Conservation (phyloP, 2,329 filamentous ascomycete genomes). For the Pestalotiopsis sp. region DNA sequence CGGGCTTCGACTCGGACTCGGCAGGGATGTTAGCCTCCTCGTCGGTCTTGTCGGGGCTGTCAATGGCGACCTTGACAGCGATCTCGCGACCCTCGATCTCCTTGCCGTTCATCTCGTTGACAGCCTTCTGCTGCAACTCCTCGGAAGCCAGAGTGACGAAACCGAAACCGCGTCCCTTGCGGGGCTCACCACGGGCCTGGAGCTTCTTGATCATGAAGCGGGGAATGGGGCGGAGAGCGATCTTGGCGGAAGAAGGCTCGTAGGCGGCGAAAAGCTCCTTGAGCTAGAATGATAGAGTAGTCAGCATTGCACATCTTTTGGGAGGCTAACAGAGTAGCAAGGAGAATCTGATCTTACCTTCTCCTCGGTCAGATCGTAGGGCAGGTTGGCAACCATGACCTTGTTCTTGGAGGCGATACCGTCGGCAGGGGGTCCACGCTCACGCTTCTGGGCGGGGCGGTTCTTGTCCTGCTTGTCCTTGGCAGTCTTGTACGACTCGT, state of each 20-base stretch:
- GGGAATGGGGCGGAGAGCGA: conserved; percentile 95
- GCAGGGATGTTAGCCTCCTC: conserved; percentile 73
- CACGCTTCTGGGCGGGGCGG: conserved; percentile 62
- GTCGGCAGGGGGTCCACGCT: conserved; percentile 96
- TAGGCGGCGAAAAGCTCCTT: conserved; percentile 96
- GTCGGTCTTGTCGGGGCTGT: conserved; percentile 94
- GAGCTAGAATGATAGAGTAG: conserved; percentile 61
- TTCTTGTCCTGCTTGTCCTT: conserved; percentile 36
- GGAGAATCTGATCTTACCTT: conserved; percentile 63
- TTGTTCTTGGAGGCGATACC: conserved; percentile 99
- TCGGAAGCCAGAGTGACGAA: conserved; percentile 96
- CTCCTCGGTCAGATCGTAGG: conserved; percentile 96
- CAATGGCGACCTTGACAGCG: conserved; percentile 99
- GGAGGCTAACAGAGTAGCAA: not conserved
- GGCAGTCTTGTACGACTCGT: conserved; percentile 29
- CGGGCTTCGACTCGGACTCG: conserved; percentile 47
- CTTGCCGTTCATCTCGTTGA: conserved; percentile 98
- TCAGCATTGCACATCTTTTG: not conserved
- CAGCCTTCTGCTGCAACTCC: conserved; percentile 96
- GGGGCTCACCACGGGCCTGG: conserved; percentile 93
- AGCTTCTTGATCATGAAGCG: conserved; percentile 99
- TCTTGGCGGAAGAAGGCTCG: conserved; percentile 93
- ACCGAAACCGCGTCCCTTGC: conserved; percentile 98
- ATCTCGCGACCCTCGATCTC: conserved; percentile 98
- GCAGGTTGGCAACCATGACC: conserved; percentile 99